Evolutionary conservation across 805 yeast species (phyloP), one percentile per base, ranked within the genome.

Genomic region (Candida quercuum): DNA sequence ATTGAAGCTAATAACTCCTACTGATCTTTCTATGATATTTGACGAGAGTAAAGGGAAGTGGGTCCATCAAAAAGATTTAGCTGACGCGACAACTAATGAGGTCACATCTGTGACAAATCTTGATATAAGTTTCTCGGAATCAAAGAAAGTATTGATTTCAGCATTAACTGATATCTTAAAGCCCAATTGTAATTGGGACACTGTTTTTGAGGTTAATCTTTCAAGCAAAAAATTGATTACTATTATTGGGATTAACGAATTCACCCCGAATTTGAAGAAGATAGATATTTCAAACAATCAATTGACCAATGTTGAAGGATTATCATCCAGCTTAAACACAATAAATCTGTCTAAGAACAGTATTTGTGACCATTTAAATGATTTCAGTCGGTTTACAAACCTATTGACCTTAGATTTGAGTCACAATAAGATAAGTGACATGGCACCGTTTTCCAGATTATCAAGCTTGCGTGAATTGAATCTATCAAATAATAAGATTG

Each of bases 91-190:
- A 8, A 47, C 49, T 27, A 38, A 35, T 23, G 22, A 39, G 18
- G 67, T 70, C 2, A 72, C 78, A 0, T 60, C 60, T 16, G 47
- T 64, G 3, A 67, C 75, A 3, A 67, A 67, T 21, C 37, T 71
- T 11, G 71, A 72, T 28, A 37, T 68, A 6, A 64, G 76, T 1
- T 74, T 73, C 44, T 61, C 74, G 2, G 67, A 67, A 40, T 64
- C 70, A 0, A 64, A 63, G 40, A 66, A 56, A 35, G 55, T 52
- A 6, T 43, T 74, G 33, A 67, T 72, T 5, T 54, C 71, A 1
- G 57, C 64, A 2, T 56, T 73, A 4, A 70, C 72, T 0, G 71
- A 65, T 32, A 54, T 51, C 3, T 43, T 70, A 7, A 39, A 59
- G 7, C 56, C 63, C 7, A 52, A 57, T 17, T 45, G 52, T 6